Base-by-base conservation (phyloP, 805 yeast genomes). In the Candida chauliodis region DNA sequence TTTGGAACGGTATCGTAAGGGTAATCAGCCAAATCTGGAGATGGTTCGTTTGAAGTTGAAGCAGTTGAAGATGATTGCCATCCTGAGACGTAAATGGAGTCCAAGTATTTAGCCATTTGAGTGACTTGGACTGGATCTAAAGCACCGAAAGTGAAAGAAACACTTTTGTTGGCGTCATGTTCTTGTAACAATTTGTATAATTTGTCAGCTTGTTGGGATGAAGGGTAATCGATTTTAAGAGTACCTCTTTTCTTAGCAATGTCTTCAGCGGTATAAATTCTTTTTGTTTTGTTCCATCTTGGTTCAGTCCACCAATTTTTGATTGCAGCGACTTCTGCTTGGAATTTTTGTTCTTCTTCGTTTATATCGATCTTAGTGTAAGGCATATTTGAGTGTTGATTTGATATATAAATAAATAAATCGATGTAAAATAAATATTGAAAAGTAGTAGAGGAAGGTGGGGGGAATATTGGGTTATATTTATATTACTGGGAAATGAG, bases 51-150 rank as follows among this genome's bases (percentile, higher is more conserved):
- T 28, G 96, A 86, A 29, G 96, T 86, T 13, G 97, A 89, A 38
- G 98, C 97, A 38, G 98, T 91, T 16, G 97, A 89, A 34, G 96
- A 89, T 63, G 95, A 90, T 73, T 91, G 99, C 99, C 99, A 91
- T 38, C 99, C 99, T 29, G 95, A 84, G 48, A 91, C 95, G 63
- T 91, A 91, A 52, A 91, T 77, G 9, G 95, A 78, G 66, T 90
- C 98, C 55, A 91, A 74, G 66, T 87, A 88, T 65, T 86, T 87
- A 52, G 96, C 95, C 98, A 91, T 91, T 69, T 91, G 97, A 44
- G 96, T 73, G 48, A 89, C 88, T 60, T 91, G 97, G 50, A 91
- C 84, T 19, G 97, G 96, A 63, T 91, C 97, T 53, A 91, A 73
- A 17, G 97, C 97, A 61, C 97, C 98, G 58, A 88, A 90, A 23